Conservation (phyloP, 345 rosid genomes). For the Citrus sp. region DNA sequence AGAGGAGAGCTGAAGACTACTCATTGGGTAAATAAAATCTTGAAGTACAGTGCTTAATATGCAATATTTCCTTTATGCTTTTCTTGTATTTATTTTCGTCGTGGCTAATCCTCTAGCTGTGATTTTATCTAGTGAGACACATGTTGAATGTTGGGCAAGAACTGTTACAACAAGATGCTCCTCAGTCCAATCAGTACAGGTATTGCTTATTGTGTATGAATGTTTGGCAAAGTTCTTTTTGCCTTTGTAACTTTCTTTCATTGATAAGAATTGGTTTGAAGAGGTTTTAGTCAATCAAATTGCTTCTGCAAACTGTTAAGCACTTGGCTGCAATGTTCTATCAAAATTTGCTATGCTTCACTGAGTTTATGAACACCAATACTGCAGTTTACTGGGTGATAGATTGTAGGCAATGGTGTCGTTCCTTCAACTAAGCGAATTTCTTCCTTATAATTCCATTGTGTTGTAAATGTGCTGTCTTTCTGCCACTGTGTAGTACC, state of each 20-base stretch:
- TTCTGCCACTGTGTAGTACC: not conserved
- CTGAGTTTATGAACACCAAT: not conserved
- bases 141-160: conserved; percentile 77
- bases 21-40: conserved; percentile 46
- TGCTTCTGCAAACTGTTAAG: not conserved
- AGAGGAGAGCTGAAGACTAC: conserved; percentile 65
- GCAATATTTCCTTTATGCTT: not conserved
- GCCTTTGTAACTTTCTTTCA: not conserved
- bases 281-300: not conserved
- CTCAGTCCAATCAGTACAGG: conserved; percentile 55
- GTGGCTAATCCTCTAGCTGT: not conserved
- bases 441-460: conserved; percentile 5
- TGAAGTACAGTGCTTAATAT: not conserved
- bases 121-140: conserved; percentile 51
- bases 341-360: not conserved
- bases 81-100: not conserved
- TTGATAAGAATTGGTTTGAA: not conserved
- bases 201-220: conserved; percentile 20
- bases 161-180: conserved; percentile 56
- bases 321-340: not conserved
- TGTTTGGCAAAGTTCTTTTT: not conserved
- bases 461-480: not conserved
- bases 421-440: not conserved
- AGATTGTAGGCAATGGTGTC: not conserved
- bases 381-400: not conserved